Conservation (phyloP, 805 yeast species). For the Metschnikowia vanudenii region DNA sequence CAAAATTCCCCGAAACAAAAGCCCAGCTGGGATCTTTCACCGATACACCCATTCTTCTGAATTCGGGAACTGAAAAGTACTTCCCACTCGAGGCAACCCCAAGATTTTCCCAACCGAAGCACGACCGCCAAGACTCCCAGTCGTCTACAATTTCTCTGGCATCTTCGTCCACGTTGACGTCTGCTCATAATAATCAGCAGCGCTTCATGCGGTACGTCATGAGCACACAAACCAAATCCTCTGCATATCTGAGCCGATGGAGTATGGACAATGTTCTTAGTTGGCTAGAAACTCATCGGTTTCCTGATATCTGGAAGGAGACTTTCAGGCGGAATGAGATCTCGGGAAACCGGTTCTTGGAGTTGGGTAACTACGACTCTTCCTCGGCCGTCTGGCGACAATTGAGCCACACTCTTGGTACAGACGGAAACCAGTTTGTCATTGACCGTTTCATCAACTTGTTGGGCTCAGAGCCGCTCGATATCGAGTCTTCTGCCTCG, state of each 20-base stretch:
- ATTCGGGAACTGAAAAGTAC: not conserved
- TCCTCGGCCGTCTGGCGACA: constrained; percentile 47
- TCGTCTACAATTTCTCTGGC: constrained; percentile 34
- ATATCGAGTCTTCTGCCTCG: constrained; percentile 15
- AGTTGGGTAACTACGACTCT: constrained; percentile 62
- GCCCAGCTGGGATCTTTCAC: not conserved
- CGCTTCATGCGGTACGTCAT: constrained; percentile 44
- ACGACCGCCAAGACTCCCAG: constrained; percentile 35
- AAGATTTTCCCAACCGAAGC: constrained; percentile 11
- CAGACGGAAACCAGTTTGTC: constrained; percentile 51
- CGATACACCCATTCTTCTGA: constrained; percentile 9
- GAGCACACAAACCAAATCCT: constrained; percentile 30
- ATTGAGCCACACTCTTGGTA: constrained; percentile 30
- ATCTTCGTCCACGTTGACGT: constrained; percentile 32
- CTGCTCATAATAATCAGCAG: constrained; percentile 30
- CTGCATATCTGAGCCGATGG: constrained; percentile 52
- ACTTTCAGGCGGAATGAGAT: constrained; percentile 58
- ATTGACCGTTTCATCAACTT: constrained; percentile 53
- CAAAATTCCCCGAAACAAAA: constrained; percentile 1
- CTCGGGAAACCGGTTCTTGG: constrained; percentile 61
- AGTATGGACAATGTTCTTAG: constrained; percentile 58
- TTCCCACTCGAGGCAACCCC: not conserved
- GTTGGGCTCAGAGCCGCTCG: constrained; percentile 28
- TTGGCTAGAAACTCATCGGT: constrained; percentile 70
- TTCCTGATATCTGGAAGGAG: constrained; percentile 72